Base-by-base conservation (phyloP, 257 asterid genomes). In the Linaria vulgaris region DNA sequence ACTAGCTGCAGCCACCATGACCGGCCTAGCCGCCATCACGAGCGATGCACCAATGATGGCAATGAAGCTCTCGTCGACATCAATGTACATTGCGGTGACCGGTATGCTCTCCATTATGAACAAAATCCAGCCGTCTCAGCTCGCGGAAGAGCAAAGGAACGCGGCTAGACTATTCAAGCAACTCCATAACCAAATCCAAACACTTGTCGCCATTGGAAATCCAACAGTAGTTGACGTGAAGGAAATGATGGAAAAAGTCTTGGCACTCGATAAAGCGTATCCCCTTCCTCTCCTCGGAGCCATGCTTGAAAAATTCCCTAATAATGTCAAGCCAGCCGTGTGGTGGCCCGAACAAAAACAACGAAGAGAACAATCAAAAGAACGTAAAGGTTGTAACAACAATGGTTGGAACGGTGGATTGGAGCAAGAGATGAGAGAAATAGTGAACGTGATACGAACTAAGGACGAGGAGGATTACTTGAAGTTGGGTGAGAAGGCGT, bases 81-180 rank as follows among this genome's bases (percentile, higher is more conserved):
- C 58, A 0, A 23, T 86, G 76, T 86, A 83, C 57, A 66, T 77
- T 60, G 82, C 82, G 4, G 88, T 88, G 2, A 70, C 95, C 0
- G 86, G 79, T 9, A 61, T 84, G 74, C 65, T 79, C 1, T 54
- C 77, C 2, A 57, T 81, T 7, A 63, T 84, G 80, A 84, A 83
- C 23, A 75, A 83, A 21, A 79, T 84, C 46, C 97, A 90, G 61
- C 91, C 97, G 0, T 85, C 91, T 21, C 97, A 90, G 64, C 82
- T 87, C 0, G 91, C 84, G 0, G 95, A 90, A 55, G 97, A 90
- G 41, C 97, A 90, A 17, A 34, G 95, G 30, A 90, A 83, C 48
- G 96, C 92, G 0, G 47, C 62, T 1, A 80, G 96, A 71, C 70
- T 85, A 37, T 85, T 90, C 72, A 69, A 76, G 62, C 88, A 87